These are phyloP conservation scores for Castanea crenata DNA, from an alignment of 306 rosid species.

Conservation along the genomic window DNA sequence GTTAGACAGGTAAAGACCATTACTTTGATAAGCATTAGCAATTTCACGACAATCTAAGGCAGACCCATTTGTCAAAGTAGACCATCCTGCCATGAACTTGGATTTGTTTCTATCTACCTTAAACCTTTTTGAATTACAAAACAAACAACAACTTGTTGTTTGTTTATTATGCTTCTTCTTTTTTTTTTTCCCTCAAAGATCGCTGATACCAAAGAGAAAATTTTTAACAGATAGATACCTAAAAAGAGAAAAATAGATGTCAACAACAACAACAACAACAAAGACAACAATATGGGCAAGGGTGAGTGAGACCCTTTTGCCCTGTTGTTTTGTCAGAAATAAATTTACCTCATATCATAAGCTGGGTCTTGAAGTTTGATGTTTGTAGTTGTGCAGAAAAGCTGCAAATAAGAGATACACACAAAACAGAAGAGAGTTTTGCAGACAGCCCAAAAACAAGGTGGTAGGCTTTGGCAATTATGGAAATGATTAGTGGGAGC, in stretches of 20 bases:
- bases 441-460: slow-evolving; percentile 15
- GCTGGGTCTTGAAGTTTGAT: slow-evolving; percentile 2
- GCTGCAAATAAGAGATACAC: slow-evolving; percentile 3
- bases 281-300: background rate
- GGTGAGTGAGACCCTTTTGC: slow-evolving; percentile 24
- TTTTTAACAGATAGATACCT: background rate
- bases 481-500: slow-evolving; percentile 1
- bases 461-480: background rate
- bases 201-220: slow-evolving; percentile 10
- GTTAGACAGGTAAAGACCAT: slow-evolving; percentile 13
- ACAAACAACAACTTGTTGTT: slow-evolving; percentile 7
- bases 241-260: slow-evolving; percentile 1
- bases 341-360: slow-evolving; percentile 35
- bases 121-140: background rate
- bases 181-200: slow-evolving; percentile 2
- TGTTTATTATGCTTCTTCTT: background rate
- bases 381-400: slow-evolving; percentile 12
- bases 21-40: slow-evolving; percentile 28
- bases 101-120: slow-evolving; percentile 6
- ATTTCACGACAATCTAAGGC: slow-evolving; percentile 44
- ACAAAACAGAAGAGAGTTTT: background rate
- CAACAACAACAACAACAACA: background rate
- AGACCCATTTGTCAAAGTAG: slow-evolving; percentile 47
- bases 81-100: slow-evolving; percentile 72
- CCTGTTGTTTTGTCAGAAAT: background rate